phyloP scores from a whole-genome alignment of 2,329 filamentous ascomycete genomes.

The Apiospora sp. region DNA sequence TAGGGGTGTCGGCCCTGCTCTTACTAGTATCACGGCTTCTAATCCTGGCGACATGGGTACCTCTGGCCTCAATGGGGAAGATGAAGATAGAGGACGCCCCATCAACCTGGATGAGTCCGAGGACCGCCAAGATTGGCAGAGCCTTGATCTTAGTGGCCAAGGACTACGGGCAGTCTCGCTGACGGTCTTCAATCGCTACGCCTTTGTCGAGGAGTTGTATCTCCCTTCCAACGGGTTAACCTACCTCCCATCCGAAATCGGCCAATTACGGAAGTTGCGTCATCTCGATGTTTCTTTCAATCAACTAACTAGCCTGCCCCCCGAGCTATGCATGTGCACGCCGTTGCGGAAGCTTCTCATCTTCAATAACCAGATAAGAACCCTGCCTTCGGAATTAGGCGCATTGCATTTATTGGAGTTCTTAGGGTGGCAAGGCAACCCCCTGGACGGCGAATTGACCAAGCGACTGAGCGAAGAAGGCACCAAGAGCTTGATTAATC shows the following conservation, averaged over 20 bases:
- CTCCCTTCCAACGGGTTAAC: slow-evolving; percentile 92
- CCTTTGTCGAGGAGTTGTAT: slow-evolving; percentile 90
- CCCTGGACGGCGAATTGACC: slow-evolving; percentile 78
- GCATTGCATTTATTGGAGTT: slow-evolving; percentile 88
- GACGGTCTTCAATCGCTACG: slow-evolving; percentile 80
- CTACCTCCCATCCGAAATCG: slow-evolving; percentile 80
- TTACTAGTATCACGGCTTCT: slow-evolving; percentile 46
- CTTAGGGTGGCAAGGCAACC: slow-evolving; percentile 92
- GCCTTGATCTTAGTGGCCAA: slow-evolving; percentile 95
- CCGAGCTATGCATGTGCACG: slow-evolving; percentile 96
- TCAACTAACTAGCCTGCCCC: slow-evolving; percentile 79
- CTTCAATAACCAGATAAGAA: slow-evolving; percentile 88
- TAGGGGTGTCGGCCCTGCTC: slow-evolving; percentile 67
- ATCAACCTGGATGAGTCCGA: slow-evolving; percentile 72
- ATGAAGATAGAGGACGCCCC: slow-evolving; percentile 65
- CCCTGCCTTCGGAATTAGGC: slow-evolving; percentile 85
- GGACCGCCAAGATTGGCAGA: slow-evolving; percentile 86
- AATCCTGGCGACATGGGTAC: slow-evolving; percentile 51
- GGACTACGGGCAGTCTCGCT: slow-evolving; percentile 83
- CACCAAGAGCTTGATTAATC: slow-evolving; percentile 83
- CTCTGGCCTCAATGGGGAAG: slow-evolving; percentile 60
- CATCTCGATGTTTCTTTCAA: slow-evolving; percentile 92
- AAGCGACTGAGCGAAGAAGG: slow-evolving; percentile 86
- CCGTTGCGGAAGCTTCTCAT: slow-evolving; percentile 85
- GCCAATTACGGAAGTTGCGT: slow-evolving; percentile 80